Conservation (phyloP, 495 filamentous ascomycete species). For the Penicillium taxi region DNA sequence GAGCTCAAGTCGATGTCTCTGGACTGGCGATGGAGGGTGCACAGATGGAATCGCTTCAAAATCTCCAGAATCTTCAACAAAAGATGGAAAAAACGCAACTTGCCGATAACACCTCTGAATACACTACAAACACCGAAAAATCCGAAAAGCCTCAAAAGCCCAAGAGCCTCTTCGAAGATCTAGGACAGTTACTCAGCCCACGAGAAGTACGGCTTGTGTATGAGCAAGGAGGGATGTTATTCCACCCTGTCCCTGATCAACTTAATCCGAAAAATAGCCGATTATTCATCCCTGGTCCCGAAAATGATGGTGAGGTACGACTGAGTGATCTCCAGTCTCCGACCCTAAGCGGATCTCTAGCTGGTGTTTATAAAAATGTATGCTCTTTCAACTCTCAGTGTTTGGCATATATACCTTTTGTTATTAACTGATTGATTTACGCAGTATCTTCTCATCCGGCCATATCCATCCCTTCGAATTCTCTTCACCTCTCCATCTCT, state of each 20-base stretch:
- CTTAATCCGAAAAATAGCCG: constrained; percentile 4
- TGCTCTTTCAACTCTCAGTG: not conserved
- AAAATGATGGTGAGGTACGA: constrained; percentile 16
- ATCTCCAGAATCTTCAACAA: not conserved
- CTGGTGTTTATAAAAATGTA: constrained; percentile 43
- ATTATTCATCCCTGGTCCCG: constrained; percentile 3
- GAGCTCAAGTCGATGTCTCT: constrained; percentile 11
- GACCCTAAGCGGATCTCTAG: constrained; percentile 19
- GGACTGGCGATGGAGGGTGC: constrained; percentile 10
- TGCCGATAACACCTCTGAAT: not conserved
- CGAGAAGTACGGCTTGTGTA: constrained; percentile 46
- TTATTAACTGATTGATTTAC: not conserved
- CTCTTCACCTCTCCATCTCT: constrained; percentile 15
- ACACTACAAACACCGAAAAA: not conserved
- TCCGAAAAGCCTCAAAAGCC: not conserved
- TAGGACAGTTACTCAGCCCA: constrained; percentile 50
- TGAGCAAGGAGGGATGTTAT: constrained; percentile 25
- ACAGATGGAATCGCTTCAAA: constrained; percentile 9
- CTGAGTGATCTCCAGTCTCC: constrained; percentile 12
- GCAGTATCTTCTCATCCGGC: constrained; percentile 14
- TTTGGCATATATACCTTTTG: not conserved
- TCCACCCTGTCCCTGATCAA: constrained; percentile 17
- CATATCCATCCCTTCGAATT: constrained; percentile 13
- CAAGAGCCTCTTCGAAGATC: constrained; percentile 42
- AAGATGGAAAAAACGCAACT: not conserved